phyloP scores from a whole-genome alignment of 1,284 basidiomycete species.

The Blastosporella zonata region DNA sequence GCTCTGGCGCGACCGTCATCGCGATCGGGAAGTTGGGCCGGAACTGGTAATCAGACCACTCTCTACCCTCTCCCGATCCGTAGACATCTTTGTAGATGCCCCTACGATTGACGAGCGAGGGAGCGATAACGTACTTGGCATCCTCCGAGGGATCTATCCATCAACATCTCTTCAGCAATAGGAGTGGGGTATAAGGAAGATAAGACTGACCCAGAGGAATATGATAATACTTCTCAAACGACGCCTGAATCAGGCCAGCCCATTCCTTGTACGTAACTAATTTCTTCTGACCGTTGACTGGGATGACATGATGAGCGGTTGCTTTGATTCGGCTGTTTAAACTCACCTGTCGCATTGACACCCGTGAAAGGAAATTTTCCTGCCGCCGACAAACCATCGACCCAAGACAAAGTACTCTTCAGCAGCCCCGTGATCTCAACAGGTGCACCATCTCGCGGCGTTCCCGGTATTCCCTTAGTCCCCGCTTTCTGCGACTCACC shows the following conservation, averaged over 20 bases:
- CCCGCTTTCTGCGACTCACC: slow-evolving; percentile 89
- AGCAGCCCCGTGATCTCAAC: slow-evolving; percentile 93
- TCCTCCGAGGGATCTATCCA: slow-evolving; percentile 70
- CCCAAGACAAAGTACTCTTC: slow-evolving; percentile 92
- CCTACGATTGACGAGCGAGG: slow-evolving; percentile 79
- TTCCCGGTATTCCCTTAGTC: slow-evolving; percentile 92
- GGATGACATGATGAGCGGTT: background rate
- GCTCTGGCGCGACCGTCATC: slow-evolving; percentile 95
- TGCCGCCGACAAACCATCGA: slow-evolving; percentile 62
- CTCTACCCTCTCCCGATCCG: slow-evolving; percentile 80
- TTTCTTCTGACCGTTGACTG: slow-evolving; percentile 71
- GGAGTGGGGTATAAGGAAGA: background rate
- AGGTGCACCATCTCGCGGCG: slow-evolving; percentile 93
- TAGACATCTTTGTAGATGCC: slow-evolving; percentile 99
- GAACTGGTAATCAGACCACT: slow-evolving; percentile 97
- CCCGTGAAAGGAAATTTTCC: slow-evolving; percentile 90
- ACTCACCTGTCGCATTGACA: slow-evolving; percentile 76
- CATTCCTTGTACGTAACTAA: slow-evolving; percentile 90
- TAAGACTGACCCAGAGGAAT: slow-evolving; percentile 68
- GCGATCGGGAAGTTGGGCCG: slow-evolving; percentile 92
- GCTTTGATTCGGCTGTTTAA: background rate
- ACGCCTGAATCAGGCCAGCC: slow-evolving; percentile 79
- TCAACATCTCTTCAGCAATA: background rate
- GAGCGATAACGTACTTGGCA: slow-evolving; percentile 65
- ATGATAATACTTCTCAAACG: slow-evolving; percentile 91